These are phyloP conservation scores for Nigrospora oryzae DNA, from an alignment of 2,329 filamentous ascomycete genomes.

Conservation along the genomic window DNA sequence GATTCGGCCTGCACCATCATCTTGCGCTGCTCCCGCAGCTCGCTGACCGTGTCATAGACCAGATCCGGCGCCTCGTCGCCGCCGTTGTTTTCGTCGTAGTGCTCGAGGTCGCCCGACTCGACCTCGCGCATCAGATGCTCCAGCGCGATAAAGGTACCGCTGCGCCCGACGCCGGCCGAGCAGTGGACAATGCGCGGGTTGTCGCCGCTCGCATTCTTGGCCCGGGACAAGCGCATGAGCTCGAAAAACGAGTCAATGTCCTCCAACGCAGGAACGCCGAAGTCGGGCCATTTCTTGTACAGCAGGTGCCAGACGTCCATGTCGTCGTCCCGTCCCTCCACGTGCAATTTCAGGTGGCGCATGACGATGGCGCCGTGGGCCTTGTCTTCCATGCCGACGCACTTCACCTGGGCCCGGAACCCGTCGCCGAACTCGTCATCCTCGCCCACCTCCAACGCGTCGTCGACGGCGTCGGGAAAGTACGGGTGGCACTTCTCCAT, in stretches of 20 bases:
- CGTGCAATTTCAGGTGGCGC: slow-evolving; percentile 58
- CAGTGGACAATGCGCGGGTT: slow-evolving; percentile 80
- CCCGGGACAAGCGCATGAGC: slow-evolving; percentile 58
- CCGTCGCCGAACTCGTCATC: slow-evolving; percentile 56
- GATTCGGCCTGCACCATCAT: slow-evolving; percentile 90
- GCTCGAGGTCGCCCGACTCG: slow-evolving; percentile 59
- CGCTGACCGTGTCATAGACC: slow-evolving; percentile 71
- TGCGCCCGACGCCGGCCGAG: slow-evolving; percentile 88
- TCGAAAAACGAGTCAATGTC: slow-evolving; percentile 61
- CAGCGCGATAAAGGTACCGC: slow-evolving; percentile 92
- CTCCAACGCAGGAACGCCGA: slow-evolving; percentile 65
- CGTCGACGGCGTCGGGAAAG: slow-evolving; percentile 56
- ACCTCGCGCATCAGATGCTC: slow-evolving; percentile 84
- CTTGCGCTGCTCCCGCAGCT: slow-evolving; percentile 76
- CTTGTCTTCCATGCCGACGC: slow-evolving; percentile 52
- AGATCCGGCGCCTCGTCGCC: slow-evolving; percentile 42
- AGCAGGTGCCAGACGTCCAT: slow-evolving; percentile 67
- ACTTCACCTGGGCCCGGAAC: slow-evolving; percentile 60
- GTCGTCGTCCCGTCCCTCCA: slow-evolving; percentile 33
- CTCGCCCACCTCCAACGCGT: slow-evolving; percentile 51
- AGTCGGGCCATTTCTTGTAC: slow-evolving; percentile 86
- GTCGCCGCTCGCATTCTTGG: slow-evolving; percentile 41
- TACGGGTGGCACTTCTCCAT: slow-evolving; percentile 85
- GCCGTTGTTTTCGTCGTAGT: slow-evolving; percentile 23
- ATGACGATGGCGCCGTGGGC: slow-evolving; percentile 58